phyloP scores from a whole-genome alignment of 495 filamentous ascomycete genomes.

The Annulohypoxylon stygium region DNA sequence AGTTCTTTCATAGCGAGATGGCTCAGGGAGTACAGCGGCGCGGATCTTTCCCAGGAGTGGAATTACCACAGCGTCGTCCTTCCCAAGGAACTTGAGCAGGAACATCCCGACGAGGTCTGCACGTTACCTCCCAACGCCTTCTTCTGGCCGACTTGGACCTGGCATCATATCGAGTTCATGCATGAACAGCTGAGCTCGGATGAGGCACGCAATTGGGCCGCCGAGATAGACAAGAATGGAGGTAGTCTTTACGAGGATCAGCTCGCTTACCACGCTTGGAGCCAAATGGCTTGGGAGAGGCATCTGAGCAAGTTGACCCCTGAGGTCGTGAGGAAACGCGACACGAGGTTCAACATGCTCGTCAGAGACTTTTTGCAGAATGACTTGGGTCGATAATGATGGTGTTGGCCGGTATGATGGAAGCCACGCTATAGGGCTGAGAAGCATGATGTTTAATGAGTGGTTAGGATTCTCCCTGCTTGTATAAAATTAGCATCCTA shows the following conservation, averaged over 20 bases:
- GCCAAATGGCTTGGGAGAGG: constrained; percentile 60
- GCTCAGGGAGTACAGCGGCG: constrained; percentile 56
- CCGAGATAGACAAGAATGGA: constrained; percentile 53
- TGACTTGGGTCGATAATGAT: constrained; percentile 42
- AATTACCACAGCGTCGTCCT: constrained; percentile 62
- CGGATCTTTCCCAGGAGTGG: constrained; percentile 58
- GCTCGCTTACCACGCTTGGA: constrained; percentile 63
- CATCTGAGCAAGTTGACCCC: constrained; percentile 58
- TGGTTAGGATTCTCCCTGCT: constrained; percentile 5
- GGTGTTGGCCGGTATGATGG: background rate
- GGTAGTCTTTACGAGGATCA: constrained; percentile 60
- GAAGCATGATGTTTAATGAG: constrained; percentile 20
- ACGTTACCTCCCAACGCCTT: constrained; percentile 58
- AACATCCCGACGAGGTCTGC: constrained; percentile 58
- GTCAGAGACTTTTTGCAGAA: constrained; percentile 61
- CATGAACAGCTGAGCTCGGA: constrained; percentile 53
- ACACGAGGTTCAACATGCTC: constrained; percentile 63
- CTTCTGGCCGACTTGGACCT: constrained; percentile 67
- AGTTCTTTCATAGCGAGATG: constrained; percentile 59
- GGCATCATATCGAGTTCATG: constrained; percentile 62
- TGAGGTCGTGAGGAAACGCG: constrained; percentile 49
- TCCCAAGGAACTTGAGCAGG: constrained; percentile 57
- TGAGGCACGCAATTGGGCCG: constrained; percentile 53
- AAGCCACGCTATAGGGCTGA: background rate
- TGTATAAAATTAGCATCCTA: constrained; percentile 18